Evolutionary conservation across 495 filamentous ascomycete genomes (phyloP), one percentile per base, ranked within the genome.

Genomic region (Aspergillus affinis): DNA sequence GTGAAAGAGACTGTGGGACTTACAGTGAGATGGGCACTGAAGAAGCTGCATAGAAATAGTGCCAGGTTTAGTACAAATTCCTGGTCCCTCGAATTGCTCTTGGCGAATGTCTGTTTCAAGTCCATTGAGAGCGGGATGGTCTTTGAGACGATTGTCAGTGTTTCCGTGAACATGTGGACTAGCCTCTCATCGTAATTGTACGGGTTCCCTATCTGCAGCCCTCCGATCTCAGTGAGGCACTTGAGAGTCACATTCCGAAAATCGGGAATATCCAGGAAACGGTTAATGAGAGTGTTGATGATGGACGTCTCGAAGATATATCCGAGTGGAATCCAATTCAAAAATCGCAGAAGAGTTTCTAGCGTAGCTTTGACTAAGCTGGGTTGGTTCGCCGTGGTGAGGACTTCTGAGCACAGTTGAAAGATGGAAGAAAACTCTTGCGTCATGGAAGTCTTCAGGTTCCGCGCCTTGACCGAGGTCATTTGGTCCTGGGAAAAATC

Each of bases 401-500:
- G 79, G 46, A 98, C 90, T 72, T 98, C 92, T 21, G 90, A 91
- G 78, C 94, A 99, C 26, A 99, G 84, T 75, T 95, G 89, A 79
- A 97, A 99, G 63, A 99, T 98, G 8, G 90, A 88, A 0, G 94
- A 95, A 69, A 99, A 99, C 71, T 98, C 95, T 65, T 90, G 86
- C 74, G 92, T 96, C 94, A 99, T 99, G 46, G 90, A 96, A 36
- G 90, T 92, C 78, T 99, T 99, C 48, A 99, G 77, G 65, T 96
- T 96, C 68, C 93, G 87, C 21, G 92, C 93, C 80, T 98, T 99
- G 26, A 86, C 84, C 29, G 93, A 96, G 13, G 95, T 99, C 93
- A 98, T 96, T 71, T 97, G 92, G 64, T 98, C 94, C 53, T 93
- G 92, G 7, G 95, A 98, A 72, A 92, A 99, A 75, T 99, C 94